A percentile compares a stretch with the other conserved stretches of the same genome.
These are phyloP conservation scores for Annulohypoxylon moriforme DNA, from an alignment of 495 filamentous ascomycete genomes.

Conservation along the genomic window DNA sequence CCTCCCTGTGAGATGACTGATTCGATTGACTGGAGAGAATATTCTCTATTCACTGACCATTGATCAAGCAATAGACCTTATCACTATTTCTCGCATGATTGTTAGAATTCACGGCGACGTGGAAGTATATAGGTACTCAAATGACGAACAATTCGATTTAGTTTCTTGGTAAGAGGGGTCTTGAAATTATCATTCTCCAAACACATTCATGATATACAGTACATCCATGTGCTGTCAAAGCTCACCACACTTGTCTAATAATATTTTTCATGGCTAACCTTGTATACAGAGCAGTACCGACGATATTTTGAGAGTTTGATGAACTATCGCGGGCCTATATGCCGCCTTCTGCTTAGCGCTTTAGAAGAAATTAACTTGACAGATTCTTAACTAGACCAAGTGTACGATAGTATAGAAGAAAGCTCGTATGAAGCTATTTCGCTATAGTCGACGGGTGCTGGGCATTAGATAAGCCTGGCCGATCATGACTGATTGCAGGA, in stretches of 20 bases:
- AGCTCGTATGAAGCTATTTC: background rate
- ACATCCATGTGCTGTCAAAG: constrained; percentile 15
- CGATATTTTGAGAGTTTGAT: constrained; percentile 18
- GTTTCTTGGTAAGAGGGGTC: background rate
- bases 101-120: background rate
- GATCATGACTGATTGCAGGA: background rate
- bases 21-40: background rate
- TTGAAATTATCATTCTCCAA: background rate
- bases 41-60: background rate
- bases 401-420: constrained; percentile 5
- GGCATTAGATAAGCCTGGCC: background rate
- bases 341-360: constrained; percentile 10
- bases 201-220: too few species aligned
- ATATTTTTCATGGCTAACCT: constrained; percentile 11
- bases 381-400: background rate
- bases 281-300: constrained; percentile 11
- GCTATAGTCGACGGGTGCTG: background rate
- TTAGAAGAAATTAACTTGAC: constrained; percentile 4
- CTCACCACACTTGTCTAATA: constrained; percentile 4
- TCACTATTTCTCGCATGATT: background rate
- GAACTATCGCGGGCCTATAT: constrained; percentile 13
- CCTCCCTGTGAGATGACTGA: background rate
- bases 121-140: constrained; percentile 13
- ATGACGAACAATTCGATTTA: background rate
- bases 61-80: background rate